Base-by-base conservation (phyloP, 2,329 filamentous ascomycete genomes). In the Ophiostoma quercus region DNA sequence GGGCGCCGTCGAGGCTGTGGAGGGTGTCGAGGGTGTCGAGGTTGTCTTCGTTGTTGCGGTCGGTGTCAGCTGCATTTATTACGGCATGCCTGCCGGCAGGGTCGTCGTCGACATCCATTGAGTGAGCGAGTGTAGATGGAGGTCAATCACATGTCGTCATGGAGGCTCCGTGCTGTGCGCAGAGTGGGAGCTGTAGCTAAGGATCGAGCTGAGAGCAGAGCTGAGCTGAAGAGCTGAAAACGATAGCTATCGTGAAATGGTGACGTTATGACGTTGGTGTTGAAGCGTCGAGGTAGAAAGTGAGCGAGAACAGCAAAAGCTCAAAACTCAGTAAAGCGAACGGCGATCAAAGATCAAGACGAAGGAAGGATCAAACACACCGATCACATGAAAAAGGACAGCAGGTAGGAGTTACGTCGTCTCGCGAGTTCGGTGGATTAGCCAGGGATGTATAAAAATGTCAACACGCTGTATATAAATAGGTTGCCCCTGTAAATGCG, bases 381-480 rank as follows among this genome's bases (percentile, higher is more conserved):
- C n/a, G 22, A 57, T 57, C 51, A 57, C 51, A 57, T 57, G 51
- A 57, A 57, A 12, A 25, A 47, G 43, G 43, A 47, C 43, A 47
- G 43, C 51, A 57, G 51, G 25, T 25, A 9, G n/a, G 9, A 57
- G 51, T 57, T 57, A 57, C 51, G 51, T 57, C 51, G 51, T 57
- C 51, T 57, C 51, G 51, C 51, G 11, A 57, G 51, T 57, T 22
- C 51, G 51, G 51, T 25, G 51, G 51, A 57, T 57, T 25, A 12
- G 51, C 51, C 8, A 57, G n/a, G 51, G 22, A 47, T 47, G 19
- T 47, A 47, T 69, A 65, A 62, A 69, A 69, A 62, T 34, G 57
- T 5, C 16, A 47, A 47, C 19, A 47, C 19, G 51, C 9, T 57
- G 51, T 57, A 57, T 57, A 57, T 25, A 57, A 57, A 57, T 57